These are phyloP conservation scores for Calonectria pauciramosa DNA, from an alignment of 2,329 filamentous ascomycete genomes.

Conservation along the genomic window DNA sequence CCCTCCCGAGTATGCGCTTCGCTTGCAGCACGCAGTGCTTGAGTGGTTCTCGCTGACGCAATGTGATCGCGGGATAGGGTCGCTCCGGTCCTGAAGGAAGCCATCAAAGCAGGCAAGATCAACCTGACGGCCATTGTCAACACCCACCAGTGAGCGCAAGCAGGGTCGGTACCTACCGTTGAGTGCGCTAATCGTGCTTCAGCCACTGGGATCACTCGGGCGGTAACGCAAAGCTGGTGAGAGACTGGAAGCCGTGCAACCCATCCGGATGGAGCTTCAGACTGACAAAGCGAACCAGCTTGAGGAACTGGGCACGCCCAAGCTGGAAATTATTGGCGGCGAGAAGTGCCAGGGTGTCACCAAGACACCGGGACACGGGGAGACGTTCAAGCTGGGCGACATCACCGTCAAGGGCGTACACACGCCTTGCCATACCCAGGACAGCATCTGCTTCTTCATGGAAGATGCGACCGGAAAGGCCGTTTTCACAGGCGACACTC, in stretches of 20 bases:
- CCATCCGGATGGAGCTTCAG: background rate
- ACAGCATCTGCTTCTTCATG: constrained; percentile 96
- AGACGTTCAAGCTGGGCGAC: constrained; percentile 84
- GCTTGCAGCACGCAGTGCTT: background rate
- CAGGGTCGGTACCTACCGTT: background rate
- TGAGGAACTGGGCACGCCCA: constrained; percentile 65
- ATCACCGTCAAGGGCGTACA: constrained; percentile 91
- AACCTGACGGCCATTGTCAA: constrained; percentile 93
- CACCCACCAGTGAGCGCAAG: constrained; percentile 87
- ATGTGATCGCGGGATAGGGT: constrained; percentile 58
- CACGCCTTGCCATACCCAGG: constrained; percentile 97
- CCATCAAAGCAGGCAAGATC: constrained; percentile 78
- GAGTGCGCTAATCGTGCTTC: background rate
- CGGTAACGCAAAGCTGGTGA: constrained; percentile 86
- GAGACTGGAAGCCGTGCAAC: constrained; percentile 33
- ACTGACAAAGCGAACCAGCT: constrained; percentile 41
- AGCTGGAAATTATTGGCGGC: constrained; percentile 86
- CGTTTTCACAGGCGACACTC: constrained; percentile 95
- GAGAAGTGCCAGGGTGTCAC: constrained; percentile 87
- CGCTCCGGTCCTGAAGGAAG: constrained; percentile 77
- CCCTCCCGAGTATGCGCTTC: constrained; percentile 75
- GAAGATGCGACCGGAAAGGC: constrained; percentile 82
- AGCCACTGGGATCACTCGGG: constrained; percentile 97
- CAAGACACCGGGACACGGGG: constrained; percentile 79
- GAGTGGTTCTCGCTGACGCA: constrained; percentile 19